Percentiles rank a stretch among this genome's conserved stretches.
Conservation (phyloP, 352 stramenopile genomes). For the Thalassiosira hispida region DNA sequence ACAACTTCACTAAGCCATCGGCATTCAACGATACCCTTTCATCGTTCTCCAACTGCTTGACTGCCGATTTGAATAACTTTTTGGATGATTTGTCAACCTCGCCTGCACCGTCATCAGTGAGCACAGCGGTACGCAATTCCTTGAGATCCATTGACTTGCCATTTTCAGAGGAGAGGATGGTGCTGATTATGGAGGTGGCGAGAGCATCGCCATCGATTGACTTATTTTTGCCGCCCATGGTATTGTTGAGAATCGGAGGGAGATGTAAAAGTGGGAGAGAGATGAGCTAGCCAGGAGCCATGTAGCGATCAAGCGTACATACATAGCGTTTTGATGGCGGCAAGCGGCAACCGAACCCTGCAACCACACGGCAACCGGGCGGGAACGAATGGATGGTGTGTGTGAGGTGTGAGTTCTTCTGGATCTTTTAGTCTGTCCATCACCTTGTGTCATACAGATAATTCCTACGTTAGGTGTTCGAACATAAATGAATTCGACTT, state of each 20-base stretch:
- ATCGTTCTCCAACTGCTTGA: constrained; percentile 76
- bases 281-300: no score
- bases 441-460: no score
- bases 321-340: no score
- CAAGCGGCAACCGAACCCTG: no score
- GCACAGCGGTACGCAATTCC: constrained; percentile 69
- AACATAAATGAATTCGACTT: no score
- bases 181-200: constrained; percentile 29
- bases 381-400: no score
- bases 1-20: constrained; percentile 74
- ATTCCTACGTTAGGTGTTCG: no score
- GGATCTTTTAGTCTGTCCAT: no score
- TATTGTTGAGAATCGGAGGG: not conserved
- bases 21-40: constrained; percentile 64
- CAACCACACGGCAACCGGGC: no score
- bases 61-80: constrained; percentile 82
- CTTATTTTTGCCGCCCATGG: constrained; percentile 38
- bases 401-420: no score
- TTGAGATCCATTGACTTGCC: constrained; percentile 73
- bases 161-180: constrained; percentile 46
- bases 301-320: no score
- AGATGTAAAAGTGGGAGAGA: no score
- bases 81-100: constrained; percentile 79
- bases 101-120: constrained; percentile 46
- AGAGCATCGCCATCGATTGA: constrained; percentile 29